Evolutionary conservation across 345 rosid species (phyloP).

Genomic region (Dovyalis caffra): DNA sequence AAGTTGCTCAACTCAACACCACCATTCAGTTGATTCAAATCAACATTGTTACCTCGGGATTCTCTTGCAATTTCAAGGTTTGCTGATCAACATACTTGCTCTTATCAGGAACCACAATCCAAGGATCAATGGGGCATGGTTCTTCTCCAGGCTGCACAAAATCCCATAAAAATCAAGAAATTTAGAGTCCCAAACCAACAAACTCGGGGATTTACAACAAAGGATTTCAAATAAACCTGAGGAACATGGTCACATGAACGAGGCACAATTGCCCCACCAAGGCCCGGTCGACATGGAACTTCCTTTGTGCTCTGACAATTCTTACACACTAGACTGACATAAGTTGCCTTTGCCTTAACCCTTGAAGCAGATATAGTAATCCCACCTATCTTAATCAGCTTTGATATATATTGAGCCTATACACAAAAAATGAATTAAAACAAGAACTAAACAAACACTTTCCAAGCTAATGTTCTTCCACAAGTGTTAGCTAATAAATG

Average conservation of each 20-base stretch:
- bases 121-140: slow-evolving; percentile 92
- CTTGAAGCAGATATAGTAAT: slow-evolving; percentile 95
- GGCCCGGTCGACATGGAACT: slow-evolving; percentile 91
- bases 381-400: slow-evolving; percentile 81
- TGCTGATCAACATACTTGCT: slow-evolving; percentile 97
- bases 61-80: slow-evolving; percentile 90
- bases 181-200: background rate
- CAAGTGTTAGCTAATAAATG: too few species aligned
- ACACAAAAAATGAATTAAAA: background rate
- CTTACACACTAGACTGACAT: slow-evolving; percentile 80
- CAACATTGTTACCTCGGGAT: slow-evolving; percentile 68
- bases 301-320: slow-evolving; percentile 70
- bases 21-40: background rate
- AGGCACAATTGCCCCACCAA: slow-evolving; percentile 95
- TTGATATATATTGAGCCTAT: slow-evolving; percentile 87
- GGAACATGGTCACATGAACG: slow-evolving; percentile 89
- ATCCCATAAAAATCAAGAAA: background rate
- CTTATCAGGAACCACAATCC: slow-evolving; percentile 93
- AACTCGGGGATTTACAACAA: background rate
- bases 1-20: background rate
- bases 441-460: background rate
- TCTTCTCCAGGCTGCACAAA: slow-evolving; percentile 78
- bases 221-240: slow-evolving; percentile 51
- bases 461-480: too few species aligned
- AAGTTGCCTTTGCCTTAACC: slow-evolving; percentile 90